phyloP scores from a whole-genome alignment of 1,284 basidiomycete genomes.

The Irpex lacteus region DNA sequence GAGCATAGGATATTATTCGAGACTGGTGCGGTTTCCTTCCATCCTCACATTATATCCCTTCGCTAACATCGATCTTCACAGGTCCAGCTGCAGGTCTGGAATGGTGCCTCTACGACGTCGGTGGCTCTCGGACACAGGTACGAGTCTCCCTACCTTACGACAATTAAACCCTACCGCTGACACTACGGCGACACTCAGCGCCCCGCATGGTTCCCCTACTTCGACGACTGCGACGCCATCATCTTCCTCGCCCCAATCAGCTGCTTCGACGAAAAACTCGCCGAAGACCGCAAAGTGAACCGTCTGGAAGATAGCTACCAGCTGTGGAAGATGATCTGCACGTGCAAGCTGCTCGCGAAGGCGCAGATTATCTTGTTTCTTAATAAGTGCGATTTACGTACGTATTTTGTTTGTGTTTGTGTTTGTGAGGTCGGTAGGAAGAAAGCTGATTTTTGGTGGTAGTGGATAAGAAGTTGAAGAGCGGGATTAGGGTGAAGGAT shows the following conservation, averaged over 20 bases:
- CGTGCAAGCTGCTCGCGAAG: constrained; percentile 36
- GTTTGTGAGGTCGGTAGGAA: constrained; percentile 35
- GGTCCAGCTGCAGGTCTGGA: constrained; percentile 33
- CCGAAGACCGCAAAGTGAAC: constrained; percentile 41
- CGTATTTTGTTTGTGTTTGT: constrained; percentile 8
- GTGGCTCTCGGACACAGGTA: constrained; percentile 66
- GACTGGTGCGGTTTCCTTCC: constrained; percentile 43
- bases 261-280: constrained; percentile 42
- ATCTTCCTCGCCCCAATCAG: constrained; percentile 41
- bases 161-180: too few species aligned
- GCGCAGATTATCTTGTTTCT: constrained; percentile 37
- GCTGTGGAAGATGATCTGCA: constrained; percentile 39
- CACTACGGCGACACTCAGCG: constrained; percentile 20
- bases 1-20: constrained; percentile 69
- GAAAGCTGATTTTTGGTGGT: constrained; percentile 22
- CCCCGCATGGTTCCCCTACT: constrained; percentile 38
- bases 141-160: constrained; percentile 21
- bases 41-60: not conserved
- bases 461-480: constrained; percentile 61
- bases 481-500: constrained; percentile 57
- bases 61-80: constrained; percentile 9
- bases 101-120: constrained; percentile 66
- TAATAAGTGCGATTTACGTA: constrained; percentile 28
- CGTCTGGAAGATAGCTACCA: constrained; percentile 41
- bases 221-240: constrained; percentile 40